Conservation (phyloP, 495 filamentous ascomycete species). For the Margaritispora aquatica region DNA sequence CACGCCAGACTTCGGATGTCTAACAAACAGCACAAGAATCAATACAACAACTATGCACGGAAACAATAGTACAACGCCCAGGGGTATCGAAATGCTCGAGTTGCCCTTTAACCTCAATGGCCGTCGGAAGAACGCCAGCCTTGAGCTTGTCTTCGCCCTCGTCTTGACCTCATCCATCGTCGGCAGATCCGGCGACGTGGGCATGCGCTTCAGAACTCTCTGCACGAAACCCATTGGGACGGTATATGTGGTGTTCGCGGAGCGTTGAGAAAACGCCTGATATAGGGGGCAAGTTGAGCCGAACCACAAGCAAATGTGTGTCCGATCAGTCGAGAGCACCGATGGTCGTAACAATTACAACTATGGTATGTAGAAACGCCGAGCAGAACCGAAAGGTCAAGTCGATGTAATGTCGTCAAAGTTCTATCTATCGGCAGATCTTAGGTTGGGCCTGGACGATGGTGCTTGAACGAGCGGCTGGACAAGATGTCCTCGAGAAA, state of each 20-base stretch:
- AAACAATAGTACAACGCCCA: constrained; percentile 89
- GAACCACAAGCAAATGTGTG: not conserved
- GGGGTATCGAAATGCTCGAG: constrained; percentile 86
- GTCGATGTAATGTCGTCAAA: not conserved
- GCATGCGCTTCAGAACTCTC: constrained; percentile 43
- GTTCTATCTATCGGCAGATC: constrained; percentile 11
- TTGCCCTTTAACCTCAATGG: constrained; percentile 91
- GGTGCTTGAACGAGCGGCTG: constrained; percentile 25
- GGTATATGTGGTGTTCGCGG: constrained; percentile 1
- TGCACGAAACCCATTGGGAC: constrained; percentile 49
- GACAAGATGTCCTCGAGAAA: constrained; percentile 39
- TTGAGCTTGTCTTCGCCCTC: constrained; percentile 38
- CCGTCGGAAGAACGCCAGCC: constrained; percentile 79
- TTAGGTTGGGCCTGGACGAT: no score
- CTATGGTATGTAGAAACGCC: constrained; percentile 23
- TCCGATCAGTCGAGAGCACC: not conserved
- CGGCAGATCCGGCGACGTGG: constrained; percentile 29
- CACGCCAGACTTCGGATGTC: constrained; percentile 77
- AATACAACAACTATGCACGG: constrained; percentile 87
- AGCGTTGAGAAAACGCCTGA: constrained; percentile 7
- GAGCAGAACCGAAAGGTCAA: constrained; percentile 23
- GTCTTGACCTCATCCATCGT: constrained; percentile 33
- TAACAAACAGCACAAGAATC: constrained; percentile 84
- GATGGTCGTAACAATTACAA: constrained; percentile 18
- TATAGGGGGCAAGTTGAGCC: constrained; percentile 9